A percentile compares a stretch with the other conserved stretches of the same genome.
Evolutionary conservation across 768 basidiomycete species (phyloP).

Genomic region (Punctularia strigosozonata): DNA sequence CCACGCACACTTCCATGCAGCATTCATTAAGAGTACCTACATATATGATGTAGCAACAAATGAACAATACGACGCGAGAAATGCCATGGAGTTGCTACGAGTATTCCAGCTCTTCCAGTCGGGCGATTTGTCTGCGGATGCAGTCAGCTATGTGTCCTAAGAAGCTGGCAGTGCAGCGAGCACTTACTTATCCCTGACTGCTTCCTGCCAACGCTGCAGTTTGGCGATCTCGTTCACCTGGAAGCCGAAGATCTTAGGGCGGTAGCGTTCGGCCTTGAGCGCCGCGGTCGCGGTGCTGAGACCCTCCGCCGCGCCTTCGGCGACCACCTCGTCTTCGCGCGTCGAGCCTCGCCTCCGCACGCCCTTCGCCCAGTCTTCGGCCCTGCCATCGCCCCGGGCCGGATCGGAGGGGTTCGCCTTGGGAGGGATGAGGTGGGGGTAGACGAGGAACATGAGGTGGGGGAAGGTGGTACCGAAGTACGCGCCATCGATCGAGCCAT

Average conservation of each 20-base stretch:
- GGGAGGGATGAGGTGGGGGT: constrained; percentile 83
- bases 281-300: constrained; percentile 76
- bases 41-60: too few species aligned
- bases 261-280: constrained; percentile 82
- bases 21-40: too few species aligned
- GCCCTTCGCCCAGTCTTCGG: constrained; percentile 18
- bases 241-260: constrained; percentile 95
- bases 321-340: constrained; percentile 38
- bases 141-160: not conserved
- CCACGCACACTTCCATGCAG: too few species aligned
- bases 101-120: constrained; percentile 26
- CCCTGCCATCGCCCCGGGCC: constrained; percentile 13
- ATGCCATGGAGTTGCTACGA: too few species aligned
- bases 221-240: constrained; percentile 90
- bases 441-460: constrained; percentile 93
- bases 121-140: constrained; percentile 25
- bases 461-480: constrained; percentile 99
- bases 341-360: constrained; percentile 13
- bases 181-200: constrained; percentile 71
- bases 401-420: constrained; percentile 48
- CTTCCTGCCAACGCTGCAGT: constrained; percentile 93
- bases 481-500: constrained; percentile 96
- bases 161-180: not conserved
- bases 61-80: too few species aligned
- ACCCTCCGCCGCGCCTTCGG: constrained; percentile 46